Base-by-base conservation (phyloP, 2,329 filamentous ascomycete species). In the Pseudopithomyces chartarum region DNA sequence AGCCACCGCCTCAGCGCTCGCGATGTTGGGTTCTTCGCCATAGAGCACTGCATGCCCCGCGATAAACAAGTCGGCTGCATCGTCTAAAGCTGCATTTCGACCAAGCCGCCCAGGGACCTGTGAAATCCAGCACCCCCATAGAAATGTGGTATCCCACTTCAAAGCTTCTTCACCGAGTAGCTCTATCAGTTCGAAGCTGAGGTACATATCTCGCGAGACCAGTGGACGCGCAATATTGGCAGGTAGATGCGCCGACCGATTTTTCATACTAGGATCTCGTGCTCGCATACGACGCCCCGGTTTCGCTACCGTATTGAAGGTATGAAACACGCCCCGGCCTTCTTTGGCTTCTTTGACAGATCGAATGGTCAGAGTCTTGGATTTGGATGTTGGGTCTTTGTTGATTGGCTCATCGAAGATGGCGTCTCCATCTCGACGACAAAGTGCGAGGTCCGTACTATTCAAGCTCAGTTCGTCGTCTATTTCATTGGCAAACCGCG, bases 341-440 rank as follows among this genome's bases (percentile, higher is more conserved):
- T 40, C 22, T 23, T 42, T 33, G 17, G 52, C 52, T 6, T 19
- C 43, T 22, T 54, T 54, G 23, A 54, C 22, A 4, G 52, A 54
- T 22, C 52, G 34, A 23, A 54, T 17, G 7, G 1, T 40, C 13
- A 47, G 36, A 34, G 44, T 34, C 44, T 39, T 48, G n/a, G 33
- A n/a, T 12, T 17, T 49, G 12, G 17, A n/a, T 23, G n/a, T n/a
- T n/a, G 15, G 54, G 60, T 66, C 36, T 79, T 82, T 58, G 82
- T 32, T 5, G 23, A n/a, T 7, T 20, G 82, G 38, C 83, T 85
- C 80, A 82, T 82, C 2, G 72, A 69, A 52, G 84, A 84, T 57
- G 82, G 84, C 61, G 83, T 80, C 80, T 81, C 8, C 6, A 76
- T 60, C 73, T 82, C 26, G 26, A 29, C 26, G 26, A 29, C 26